phyloP scores from a whole-genome alignment of 2,329 filamentous ascomycete genomes.

The Fusarium neocosmosporiellum region DNA sequence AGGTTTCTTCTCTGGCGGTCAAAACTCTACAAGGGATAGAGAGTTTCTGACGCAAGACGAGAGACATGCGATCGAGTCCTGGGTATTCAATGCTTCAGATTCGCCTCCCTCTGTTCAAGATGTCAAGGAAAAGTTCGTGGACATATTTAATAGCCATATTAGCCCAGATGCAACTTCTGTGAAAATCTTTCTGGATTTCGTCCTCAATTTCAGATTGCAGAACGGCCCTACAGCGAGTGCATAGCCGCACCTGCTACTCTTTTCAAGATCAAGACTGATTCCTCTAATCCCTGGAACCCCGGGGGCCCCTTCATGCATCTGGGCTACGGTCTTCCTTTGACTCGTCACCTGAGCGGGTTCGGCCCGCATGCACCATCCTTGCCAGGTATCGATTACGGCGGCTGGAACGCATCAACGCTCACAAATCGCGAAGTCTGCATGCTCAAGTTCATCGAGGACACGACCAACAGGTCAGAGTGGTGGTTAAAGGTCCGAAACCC shows the following conservation, averaged over 20 bases:
- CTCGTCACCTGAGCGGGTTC: neutral
- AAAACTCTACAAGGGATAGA: neutral
- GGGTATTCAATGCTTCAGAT: neutral
- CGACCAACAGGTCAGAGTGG: conserved; percentile 46
- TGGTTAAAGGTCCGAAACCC: conserved; percentile 39
- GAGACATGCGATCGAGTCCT: neutral
- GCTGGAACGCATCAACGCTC: neutral
- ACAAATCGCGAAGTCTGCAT: conserved; percentile 43
- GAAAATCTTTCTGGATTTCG: neutral
- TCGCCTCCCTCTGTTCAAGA: neutral
- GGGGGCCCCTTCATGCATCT: neutral
- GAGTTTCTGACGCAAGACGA: neutral
- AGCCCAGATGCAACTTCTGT: neutral
- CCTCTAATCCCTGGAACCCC: neutral
- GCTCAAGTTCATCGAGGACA: conserved; percentile 42
- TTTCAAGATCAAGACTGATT: neutral
- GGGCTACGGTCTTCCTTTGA: neutral
- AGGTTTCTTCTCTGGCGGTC: neutral
- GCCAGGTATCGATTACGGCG: neutral
- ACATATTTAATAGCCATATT: neutral
- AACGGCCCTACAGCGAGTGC: neutral
- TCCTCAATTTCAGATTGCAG: neutral
- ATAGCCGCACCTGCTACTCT: neutral
- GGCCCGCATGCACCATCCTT: neutral
- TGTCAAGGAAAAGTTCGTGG: neutral